These are phyloP conservation scores for Carex sylvatica DNA, from an alignment of 202 grass and related monocot genomes.

Conservation along the genomic window DNA sequence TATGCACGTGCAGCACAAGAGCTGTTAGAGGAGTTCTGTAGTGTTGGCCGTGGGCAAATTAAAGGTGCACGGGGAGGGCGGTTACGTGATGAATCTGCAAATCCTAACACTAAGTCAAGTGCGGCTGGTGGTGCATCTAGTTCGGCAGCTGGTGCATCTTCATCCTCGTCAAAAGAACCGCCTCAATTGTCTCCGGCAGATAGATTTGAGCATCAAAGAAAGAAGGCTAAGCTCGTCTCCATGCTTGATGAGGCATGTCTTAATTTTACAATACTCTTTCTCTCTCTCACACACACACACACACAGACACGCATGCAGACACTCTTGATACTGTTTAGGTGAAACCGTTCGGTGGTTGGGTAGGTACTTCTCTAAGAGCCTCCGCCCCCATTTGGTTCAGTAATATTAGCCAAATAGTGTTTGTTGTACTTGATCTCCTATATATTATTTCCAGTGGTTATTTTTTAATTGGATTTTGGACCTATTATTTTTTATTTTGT, in stretches of 20 bases:
- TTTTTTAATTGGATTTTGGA: slow-evolving; percentile 27
- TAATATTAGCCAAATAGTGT: slow-evolving; percentile 22
- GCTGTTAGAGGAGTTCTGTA: slow-evolving; percentile 97
- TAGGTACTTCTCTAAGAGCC: slow-evolving; percentile 13
- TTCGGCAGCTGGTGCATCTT: slow-evolving; percentile 54
- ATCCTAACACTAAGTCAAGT: slow-evolving; percentile 48
- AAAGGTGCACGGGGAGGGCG: slow-evolving; percentile 35
- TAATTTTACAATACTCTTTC: slow-evolving; percentile 12
- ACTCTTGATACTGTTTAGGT: slow-evolving; percentile 23
- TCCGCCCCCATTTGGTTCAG: slow-evolving; percentile 22
- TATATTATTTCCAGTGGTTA: slow-evolving; percentile 26
- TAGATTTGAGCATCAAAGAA: slow-evolving; percentile 92
- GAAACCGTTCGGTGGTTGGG: slow-evolving; percentile 27
- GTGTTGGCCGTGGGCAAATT: slow-evolving; percentile 73
- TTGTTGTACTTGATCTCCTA: slow-evolving; percentile 12
- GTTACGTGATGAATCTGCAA: slow-evolving; percentile 28
- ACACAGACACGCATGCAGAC: background rate
- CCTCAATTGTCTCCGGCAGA: slow-evolving; percentile 81
- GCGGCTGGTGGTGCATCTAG: slow-evolving; percentile 38
- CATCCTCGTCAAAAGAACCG: slow-evolving; percentile 58
- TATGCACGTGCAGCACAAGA: slow-evolving; percentile 88
- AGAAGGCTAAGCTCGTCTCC: slow-evolving; percentile 97
- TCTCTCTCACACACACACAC: background rate
- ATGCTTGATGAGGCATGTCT: slow-evolving; percentile 98
- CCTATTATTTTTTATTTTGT: slow-evolving; percentile 23